A percentile compares a stretch with the other conserved stretches of the same genome.
phyloP scores from a whole-genome alignment of 345 rosid genomes.

The Angophora floribunda region DNA sequence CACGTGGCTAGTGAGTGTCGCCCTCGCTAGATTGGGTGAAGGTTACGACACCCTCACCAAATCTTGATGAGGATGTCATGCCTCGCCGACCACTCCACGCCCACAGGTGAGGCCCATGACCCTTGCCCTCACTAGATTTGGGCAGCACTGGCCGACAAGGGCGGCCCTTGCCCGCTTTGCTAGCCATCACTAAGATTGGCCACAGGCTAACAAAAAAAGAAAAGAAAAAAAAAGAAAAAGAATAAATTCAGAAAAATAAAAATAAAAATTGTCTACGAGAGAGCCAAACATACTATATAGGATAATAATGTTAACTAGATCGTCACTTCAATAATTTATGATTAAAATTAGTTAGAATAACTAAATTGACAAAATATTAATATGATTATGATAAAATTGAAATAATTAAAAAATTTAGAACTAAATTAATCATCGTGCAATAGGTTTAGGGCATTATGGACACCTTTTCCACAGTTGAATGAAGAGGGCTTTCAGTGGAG shows the following conservation, averaged over 20 bases:
- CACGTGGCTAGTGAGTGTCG: rapidly evolving
- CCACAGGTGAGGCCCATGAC: neutral
- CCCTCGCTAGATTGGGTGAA: neutral
- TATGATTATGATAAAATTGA: neutral
- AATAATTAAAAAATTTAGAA: rapidly evolving
- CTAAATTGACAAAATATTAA: neutral
- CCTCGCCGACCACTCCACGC: neutral
- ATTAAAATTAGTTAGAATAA: neutral
- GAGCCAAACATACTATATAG: rapidly evolving
- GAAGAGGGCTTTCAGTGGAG: neutral
- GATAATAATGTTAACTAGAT: rapidly evolving
- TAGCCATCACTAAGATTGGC: rapidly evolving
- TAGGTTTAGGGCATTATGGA: neutral
- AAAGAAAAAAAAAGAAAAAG: no score
- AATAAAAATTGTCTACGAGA: neutral
- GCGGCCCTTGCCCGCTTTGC: rapidly evolving
- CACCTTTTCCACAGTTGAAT: rapidly evolving
- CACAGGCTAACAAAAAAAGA: neutral
- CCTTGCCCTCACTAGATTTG: neutral
- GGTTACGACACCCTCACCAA: neutral
- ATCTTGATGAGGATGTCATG: rapidly evolving
- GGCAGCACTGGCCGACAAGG: rapidly evolving
- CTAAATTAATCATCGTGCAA: rapidly evolving
- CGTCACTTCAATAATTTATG: rapidly evolving
- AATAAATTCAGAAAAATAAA: neutral